These are phyloP conservation scores for Exophiala phaeomuriformis DNA, from an alignment of 2,329 filamentous ascomycete genomes.

Conservation along the genomic window DNA sequence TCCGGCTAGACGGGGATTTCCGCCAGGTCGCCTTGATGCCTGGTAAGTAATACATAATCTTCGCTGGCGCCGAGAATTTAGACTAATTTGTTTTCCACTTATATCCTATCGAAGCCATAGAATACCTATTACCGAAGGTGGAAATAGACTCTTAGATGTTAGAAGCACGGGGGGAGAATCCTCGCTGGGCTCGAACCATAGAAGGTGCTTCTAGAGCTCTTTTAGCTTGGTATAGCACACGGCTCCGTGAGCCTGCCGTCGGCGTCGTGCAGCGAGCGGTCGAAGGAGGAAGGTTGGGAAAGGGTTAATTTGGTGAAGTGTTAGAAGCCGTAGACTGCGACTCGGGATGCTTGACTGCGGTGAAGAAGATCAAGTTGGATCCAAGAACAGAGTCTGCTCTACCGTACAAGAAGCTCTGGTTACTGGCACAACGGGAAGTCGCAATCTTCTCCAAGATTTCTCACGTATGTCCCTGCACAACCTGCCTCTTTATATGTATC, in stretches of 20 bases:
- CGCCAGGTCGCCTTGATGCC: background rate
- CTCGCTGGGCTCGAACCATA: too few relatives aligned
- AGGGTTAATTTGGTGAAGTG: background rate
- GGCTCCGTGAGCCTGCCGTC: background rate
- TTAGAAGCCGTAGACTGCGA: background rate
- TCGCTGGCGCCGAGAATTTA: too few relatives aligned
- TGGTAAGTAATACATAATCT: too few relatives aligned
- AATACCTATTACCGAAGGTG: too few relatives aligned
- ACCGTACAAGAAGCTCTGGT: background rate
- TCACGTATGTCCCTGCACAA: background rate
- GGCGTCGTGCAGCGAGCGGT: background rate
- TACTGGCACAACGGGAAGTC: background rate
- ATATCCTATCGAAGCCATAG: too few relatives aligned
- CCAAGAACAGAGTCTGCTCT: background rate
- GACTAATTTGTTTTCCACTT: too few relatives aligned
- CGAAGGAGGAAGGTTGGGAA: background rate
- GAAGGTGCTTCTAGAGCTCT: too few relatives aligned
- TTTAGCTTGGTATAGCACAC: too few relatives aligned
- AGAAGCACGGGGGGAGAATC: too few relatives aligned
- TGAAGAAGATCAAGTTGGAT: background rate
- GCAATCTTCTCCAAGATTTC: background rate
- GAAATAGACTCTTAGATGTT: too few relatives aligned
- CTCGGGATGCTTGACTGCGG: background rate
- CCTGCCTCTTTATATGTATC: background rate
- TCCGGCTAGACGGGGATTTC: conserved; percentile 3